These are phyloP conservation scores for Panaeolus papilionaceus DNA, from an alignment of 768 basidiomycete species.

Conservation along the genomic window DNA sequence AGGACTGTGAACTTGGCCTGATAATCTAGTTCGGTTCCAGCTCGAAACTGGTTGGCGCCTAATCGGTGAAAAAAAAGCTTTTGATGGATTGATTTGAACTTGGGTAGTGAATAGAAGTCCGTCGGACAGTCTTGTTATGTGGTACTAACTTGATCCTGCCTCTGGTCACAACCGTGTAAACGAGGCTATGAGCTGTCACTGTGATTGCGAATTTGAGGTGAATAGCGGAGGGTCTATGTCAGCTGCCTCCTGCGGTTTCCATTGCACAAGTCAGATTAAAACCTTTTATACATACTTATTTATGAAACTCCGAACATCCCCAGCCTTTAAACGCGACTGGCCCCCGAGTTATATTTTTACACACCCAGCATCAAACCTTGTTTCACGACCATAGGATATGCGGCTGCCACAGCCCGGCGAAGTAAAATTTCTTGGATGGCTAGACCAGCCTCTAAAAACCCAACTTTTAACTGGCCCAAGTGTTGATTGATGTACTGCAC, in stretches of 20 bases:
- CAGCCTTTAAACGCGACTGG: no score
- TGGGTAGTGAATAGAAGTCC: not conserved
- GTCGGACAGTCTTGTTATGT: not conserved
- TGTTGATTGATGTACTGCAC: no score
- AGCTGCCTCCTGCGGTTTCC: not conserved
- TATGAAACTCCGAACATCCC: no score
- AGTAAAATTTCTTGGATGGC: no score
- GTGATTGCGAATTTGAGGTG: not conserved
- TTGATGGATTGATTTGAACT: not conserved
- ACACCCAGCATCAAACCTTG: no score
- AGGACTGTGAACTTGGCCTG: not conserved
- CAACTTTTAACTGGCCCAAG: no score
- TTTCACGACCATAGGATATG: no score
- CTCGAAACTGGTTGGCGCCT: constrained; percentile 5
- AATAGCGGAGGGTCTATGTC: not conserved
- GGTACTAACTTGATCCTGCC: not conserved
- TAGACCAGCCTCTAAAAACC: no score
- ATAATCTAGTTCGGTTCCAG: not conserved
- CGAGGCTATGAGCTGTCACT: not conserved
- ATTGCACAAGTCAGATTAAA: not conserved
- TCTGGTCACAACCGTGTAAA: not conserved
- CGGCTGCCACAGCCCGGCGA: no score
- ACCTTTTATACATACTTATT: not conserved
- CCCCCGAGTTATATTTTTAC: no score
- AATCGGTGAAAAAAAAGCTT: not conserved